Evolutionary conservation across 352 stramenopile species (phyloP).

Genomic region (Chrysophaeum taylorii): DNA sequence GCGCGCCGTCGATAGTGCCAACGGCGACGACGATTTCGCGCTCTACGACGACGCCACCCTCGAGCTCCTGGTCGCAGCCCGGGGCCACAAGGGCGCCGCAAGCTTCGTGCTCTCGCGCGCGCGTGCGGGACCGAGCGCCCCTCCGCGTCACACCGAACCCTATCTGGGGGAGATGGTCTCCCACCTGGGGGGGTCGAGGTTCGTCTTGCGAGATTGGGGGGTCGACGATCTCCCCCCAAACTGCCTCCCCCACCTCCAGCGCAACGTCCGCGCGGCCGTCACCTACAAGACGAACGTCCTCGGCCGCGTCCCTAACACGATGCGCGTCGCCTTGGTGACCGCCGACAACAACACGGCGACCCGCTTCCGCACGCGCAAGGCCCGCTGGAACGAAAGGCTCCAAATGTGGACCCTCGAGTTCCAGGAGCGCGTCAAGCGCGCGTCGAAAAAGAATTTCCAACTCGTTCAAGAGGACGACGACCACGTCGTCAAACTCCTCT

Average conservation of each 20-base stretch:
- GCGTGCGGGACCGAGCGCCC: no score
- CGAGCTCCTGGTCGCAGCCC: neutral
- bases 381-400: constrained; percentile 62
- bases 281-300: constrained; percentile 61
- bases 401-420: constrained; percentile 68
- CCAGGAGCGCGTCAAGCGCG: constrained; percentile 57
- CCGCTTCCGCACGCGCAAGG: constrained; percentile 47
- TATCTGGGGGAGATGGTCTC: no score
- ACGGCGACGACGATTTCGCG: neutral
- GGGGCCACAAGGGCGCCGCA: no score
- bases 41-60: neutral
- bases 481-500: constrained; percentile 19
- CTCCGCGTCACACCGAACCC: no score
- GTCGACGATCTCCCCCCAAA: no score
- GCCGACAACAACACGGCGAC: neutral
- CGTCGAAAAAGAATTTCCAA: constrained; percentile 69
- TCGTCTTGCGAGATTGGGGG: no score
- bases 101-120: neutral
- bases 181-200: no score
- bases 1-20: neutral
- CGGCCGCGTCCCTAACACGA: constrained; percentile 55
- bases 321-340: constrained; percentile 14
- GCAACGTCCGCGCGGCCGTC: no score
- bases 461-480: constrained; percentile 31
- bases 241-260: no score